A percentile compares a stretch with the other conserved stretches of the same genome.
Conservation (phyloP, 306 rosid species). For the Boehmeria nivea region DNA sequence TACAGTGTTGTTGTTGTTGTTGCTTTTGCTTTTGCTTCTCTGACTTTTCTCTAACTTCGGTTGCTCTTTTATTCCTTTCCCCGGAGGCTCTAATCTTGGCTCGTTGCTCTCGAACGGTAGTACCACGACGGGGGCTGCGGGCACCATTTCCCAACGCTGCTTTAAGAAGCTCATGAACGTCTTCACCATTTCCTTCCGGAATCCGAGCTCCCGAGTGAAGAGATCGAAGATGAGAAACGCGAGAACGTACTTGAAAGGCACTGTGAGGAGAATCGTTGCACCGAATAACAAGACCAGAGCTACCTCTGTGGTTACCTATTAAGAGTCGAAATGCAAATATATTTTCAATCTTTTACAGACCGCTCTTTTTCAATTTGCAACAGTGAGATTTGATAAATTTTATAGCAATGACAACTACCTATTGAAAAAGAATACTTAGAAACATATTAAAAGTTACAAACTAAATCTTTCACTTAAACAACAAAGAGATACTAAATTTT, state of each 20-base stretch:
- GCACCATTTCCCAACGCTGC: conserved; percentile 88
- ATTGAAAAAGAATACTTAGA: no score
- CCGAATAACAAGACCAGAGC: conserved; percentile 62
- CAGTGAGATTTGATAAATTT: no score
- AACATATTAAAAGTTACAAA: no score
- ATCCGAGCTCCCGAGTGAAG: conserved; percentile 80
- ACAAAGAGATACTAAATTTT: no score
- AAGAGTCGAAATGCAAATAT: conserved; percentile 17
- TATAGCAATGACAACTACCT: no score
- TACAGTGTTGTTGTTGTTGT: neutral
- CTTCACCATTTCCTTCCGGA: conserved; percentile 71
- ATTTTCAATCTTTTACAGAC: neutral
- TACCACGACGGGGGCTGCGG: conserved; percentile 84
- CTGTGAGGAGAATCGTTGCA: conserved; percentile 49
- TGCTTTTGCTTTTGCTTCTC: conserved; percentile 16
- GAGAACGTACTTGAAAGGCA: conserved; percentile 78
- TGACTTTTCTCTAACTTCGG: conserved; percentile 40
- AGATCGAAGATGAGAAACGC: conserved; percentile 66
- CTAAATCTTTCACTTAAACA: no score
- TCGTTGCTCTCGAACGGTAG: conserved; percentile 62
- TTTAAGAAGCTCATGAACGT: conserved; percentile 50
- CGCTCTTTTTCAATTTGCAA: no score
- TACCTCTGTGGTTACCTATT: conserved; percentile 82
- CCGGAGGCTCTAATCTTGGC: conserved; percentile 32
- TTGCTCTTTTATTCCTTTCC: conserved; percentile 35